These are phyloP conservation scores for Syncephalastrum racemosum DNA, from an alignment of 371 early-diverging fungal species.

Conservation along the genomic window DNA sequence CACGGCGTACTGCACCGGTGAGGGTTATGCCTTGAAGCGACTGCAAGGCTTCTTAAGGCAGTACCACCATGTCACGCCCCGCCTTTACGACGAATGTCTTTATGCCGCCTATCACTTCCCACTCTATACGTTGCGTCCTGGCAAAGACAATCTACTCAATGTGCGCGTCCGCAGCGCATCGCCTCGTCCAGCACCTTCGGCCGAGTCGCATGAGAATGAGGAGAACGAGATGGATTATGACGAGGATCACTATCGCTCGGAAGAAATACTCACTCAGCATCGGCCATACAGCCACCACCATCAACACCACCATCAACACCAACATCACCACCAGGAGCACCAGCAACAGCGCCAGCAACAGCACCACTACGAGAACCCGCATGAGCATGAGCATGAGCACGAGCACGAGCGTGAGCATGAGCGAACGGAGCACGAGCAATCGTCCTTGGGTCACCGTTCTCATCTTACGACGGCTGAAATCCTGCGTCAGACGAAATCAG, in stretches of 20 bases:
- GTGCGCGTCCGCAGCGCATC: conserved; percentile 39
- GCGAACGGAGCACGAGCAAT: not conserved
- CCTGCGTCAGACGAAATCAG: conserved; percentile 9
- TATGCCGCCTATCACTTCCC: conserved; percentile 69
- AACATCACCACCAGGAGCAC: not conserved
- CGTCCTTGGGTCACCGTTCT: no score
- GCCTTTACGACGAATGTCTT: conserved; percentile 63
- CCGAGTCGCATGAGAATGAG: conserved; percentile 19
- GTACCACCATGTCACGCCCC: conserved; percentile 53
- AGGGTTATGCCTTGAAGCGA: conserved; percentile 64
- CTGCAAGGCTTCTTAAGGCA: conserved; percentile 57
- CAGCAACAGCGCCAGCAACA: not conserved
- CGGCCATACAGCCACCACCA: conserved; percentile 6
- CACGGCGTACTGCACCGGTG: conserved; percentile 89
- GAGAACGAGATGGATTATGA: conserved; percentile 49
- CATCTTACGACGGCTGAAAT: not conserved
- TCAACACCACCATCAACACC: conserved; percentile 2
- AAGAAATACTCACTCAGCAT: conserved; percentile 12
- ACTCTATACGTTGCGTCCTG: conserved; percentile 46
- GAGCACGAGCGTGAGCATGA: no score
- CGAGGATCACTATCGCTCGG: conserved; percentile 32
- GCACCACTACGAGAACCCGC: not conserved
- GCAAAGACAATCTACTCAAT: conserved; percentile 41
- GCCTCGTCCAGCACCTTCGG: conserved; percentile 25
- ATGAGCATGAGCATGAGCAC: not conserved